Conservation (phyloP, 305 asterid species). For the Fraxinus dipetala region DNA sequence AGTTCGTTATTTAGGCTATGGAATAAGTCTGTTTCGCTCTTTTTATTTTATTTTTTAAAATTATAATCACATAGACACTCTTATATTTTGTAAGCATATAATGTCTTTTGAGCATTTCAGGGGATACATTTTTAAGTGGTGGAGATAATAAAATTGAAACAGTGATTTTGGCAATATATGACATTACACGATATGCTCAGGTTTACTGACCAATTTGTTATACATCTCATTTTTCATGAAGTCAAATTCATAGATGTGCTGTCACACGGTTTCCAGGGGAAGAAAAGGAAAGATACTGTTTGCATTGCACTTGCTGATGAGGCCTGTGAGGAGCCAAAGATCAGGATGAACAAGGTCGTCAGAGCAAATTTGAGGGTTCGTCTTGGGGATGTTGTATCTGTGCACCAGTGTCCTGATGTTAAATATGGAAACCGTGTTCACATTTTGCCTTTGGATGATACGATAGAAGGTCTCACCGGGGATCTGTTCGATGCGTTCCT, state of each 20-base stretch:
- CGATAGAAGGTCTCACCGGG: conserved; percentile 78
- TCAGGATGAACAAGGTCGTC: conserved; percentile 81
- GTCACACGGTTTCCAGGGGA: conserved; percentile 49
- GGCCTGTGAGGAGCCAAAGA: conserved; percentile 68
- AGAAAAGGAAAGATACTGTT: conserved; percentile 75
- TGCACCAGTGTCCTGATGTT: conserved; percentile 83
- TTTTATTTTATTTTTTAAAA: not conserved
- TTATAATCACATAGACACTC: not conserved
- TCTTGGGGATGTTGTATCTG: conserved; percentile 81
- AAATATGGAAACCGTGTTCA: conserved; percentile 79
- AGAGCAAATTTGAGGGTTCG: conserved; percentile 69
- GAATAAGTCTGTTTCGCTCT: not conserved
- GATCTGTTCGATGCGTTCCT: conserved; percentile 70
- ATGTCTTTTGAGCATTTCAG: not conserved
- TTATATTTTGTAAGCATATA: not conserved
- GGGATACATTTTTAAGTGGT: not conserved
- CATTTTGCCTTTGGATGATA: conserved; percentile 76
- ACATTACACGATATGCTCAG: not conserved
- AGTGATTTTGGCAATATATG: not conserved
- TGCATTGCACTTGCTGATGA: conserved; percentile 83
- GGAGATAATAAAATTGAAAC: not conserved
- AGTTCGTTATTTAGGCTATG: not conserved
- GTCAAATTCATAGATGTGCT: conserved; percentile 8
- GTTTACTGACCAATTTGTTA: not conserved
- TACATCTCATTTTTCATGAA: not conserved